Evolutionary conservation across 352 stramenopile genomes (phyloP), one percentile per base, ranked within the genome.

Genomic region (Phytophthora cryptogea): DNA sequence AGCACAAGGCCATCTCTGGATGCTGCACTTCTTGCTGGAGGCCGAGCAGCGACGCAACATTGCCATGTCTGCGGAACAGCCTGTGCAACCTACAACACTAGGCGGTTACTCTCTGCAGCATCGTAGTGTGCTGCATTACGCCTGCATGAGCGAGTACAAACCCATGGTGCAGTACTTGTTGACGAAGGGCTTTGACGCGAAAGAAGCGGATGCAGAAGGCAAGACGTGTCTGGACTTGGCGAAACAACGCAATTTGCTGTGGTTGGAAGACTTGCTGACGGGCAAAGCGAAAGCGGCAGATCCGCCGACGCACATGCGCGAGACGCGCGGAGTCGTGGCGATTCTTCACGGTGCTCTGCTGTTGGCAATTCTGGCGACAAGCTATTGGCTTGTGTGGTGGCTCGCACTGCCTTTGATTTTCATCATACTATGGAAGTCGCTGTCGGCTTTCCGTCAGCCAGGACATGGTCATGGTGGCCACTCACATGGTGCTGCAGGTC

Each of bases 331-430:
- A n/a, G 63, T 70, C 35, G 72, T 89, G 27, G 63, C 76, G 9
- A 30, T 92, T 2, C 44, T 87, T 11, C 88, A 90, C 59, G 70
- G 66, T 0, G 26, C 59, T 0, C 26, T 86, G 20, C 45, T 90
- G n/a, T 68, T 85, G 14, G 66, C 54, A 1, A 76, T 90, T 51
- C 43, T 94, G 11, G 64, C 68, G 8, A 88, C 79, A 3, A 86
- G 72, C 32, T 89, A 90, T 42, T 83, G 70, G 45, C 51, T 89
- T n/a, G 74, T 82, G 17, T 94, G 80, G 80, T 94, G 81, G 66
- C 49, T 92, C 3, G 67, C 80, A 0, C 23, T 90, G 30, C 82
- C 81, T 5, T 53, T 92, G 14, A 87, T 94, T 33, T 44, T 77
- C 5, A 30, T 89, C 9, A 47, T 86, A 17, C 50, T 90, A 10